These are phyloP conservation scores for Daphne laureola DNA, from an alignment of 441 rosid species.

Conservation along the genomic window DNA sequence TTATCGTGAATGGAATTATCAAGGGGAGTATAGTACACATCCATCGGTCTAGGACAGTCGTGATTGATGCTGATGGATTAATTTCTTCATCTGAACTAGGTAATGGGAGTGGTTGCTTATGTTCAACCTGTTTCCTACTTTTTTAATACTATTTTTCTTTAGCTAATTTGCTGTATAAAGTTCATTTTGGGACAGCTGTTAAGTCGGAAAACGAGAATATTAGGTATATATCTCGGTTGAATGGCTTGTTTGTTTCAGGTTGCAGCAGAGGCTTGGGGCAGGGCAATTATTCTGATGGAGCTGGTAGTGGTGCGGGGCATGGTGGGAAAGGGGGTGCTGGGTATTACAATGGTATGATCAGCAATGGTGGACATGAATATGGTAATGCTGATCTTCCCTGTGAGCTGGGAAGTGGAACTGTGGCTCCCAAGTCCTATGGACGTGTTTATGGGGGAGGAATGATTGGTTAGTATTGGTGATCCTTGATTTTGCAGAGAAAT, in stretches of 20 bases:
- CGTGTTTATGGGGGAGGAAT: conserved; percentile 90
- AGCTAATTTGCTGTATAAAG: conserved; percentile 2
- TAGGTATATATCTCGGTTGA: no score
- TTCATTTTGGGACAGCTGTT: no score
- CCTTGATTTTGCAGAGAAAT: no score
- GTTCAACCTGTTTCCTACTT: neutral
- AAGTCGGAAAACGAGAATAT: no score
- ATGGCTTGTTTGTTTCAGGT: conserved; percentile 36
- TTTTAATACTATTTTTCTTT: neutral
- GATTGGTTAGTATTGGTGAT: conserved; percentile 48
- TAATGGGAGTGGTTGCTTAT: conserved; percentile 19
- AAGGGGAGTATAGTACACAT: conserved; percentile 93
- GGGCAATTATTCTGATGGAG: conserved; percentile 83
- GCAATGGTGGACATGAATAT: conserved; percentile 79
- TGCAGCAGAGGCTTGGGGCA: conserved; percentile 86
- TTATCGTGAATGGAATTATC: conserved; percentile 77
- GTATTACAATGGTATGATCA: conserved; percentile 69
- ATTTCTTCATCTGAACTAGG: conserved; percentile 89
- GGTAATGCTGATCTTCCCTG: conserved; percentile 94
- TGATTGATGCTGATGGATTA: conserved; percentile 60
- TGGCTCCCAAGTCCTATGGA: conserved; percentile 64
- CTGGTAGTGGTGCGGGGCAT: conserved; percentile 99
- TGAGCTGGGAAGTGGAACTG: conserved; percentile 96
- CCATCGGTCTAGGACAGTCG: conserved; percentile 85
- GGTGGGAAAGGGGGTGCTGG: conserved; percentile 99